Base-by-base conservation (phyloP, 2,329 filamentous ascomycete species). In the Alternaria atra region DNA sequence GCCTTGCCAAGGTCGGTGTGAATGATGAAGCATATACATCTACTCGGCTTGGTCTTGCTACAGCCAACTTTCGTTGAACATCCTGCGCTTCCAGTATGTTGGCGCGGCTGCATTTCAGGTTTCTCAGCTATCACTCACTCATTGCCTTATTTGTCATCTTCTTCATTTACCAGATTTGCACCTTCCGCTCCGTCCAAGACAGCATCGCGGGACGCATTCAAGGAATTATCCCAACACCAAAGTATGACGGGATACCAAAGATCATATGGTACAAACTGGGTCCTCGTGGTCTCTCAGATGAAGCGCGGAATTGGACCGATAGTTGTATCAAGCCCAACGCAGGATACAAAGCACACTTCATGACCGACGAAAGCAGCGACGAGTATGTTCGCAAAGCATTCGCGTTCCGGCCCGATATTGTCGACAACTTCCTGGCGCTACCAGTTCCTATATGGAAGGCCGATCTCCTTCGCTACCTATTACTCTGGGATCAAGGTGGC, bases 401-500 rank as follows among this genome's bases (percentile, higher is more conserved):
- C 55, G 50, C 72, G 6, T 64, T 64, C 3, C 73, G 76, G 30
- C 76, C 79, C 0, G 77, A 81, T 52, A 78, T 82, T 30, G 68
- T 81, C 30, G 66, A 77, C 7, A 68, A 67, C 6, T 81, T 76
- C 55, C 64, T 74, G 23, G 58, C 63, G 1, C 67, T 82, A 10
- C 58, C 67, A 2, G 71, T 80, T 8, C 74, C 77, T 1, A 81
- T 81, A 42, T 62, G 81, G 15, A 74, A 76, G 53, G 80, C 79
- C 1, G 80, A 82, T 62, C 69, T 82, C 23, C 69, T 82, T 9
- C 77, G 80, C 5, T 81, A 82, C 55, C 63, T 82, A 13, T 69
- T 82, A 10, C 61, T 82, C 1, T 77, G 75, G 43, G 68, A 74
- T 3, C 68, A 81, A 42, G 80, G 80, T 1, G 80, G 80, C 4